These are phyloP conservation scores for Speleostelium caveatum DNA, from an alignment of 78 protist genomes.

Conservation along the genomic window DNA sequence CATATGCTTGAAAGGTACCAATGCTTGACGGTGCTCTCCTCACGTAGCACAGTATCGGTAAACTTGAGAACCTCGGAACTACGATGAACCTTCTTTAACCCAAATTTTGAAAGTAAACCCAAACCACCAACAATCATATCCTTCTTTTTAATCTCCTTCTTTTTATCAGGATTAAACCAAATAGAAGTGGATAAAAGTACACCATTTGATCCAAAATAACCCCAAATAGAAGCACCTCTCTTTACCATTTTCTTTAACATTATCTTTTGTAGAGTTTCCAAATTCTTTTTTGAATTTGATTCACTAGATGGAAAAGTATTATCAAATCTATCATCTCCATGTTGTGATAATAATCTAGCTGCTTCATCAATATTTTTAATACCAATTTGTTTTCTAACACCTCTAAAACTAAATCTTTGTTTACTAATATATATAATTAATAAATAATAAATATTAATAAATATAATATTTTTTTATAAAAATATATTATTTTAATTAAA, in stretches of 20 bases:
- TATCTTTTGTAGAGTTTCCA: not conserved
- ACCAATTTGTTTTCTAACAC: constrained; percentile 46
- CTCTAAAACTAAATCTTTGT: no score
- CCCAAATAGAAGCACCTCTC: constrained; percentile 22
- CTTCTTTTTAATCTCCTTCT: constrained; percentile 20
- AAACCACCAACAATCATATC: constrained; percentile 41
- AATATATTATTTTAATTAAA: no score
- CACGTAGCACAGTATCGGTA: not conserved
- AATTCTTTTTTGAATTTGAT: not conserved
- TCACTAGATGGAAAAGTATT: constrained; percentile 18
- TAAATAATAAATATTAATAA: no score
- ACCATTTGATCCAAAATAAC: constrained; percentile 24
- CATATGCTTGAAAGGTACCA: constrained; percentile 46
- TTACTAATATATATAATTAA: no score
- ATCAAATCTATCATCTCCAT: constrained; percentile 36
- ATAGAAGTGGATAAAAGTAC: not conserved
- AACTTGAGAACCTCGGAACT: constrained; percentile 1
- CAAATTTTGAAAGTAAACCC: constrained; percentile 19
- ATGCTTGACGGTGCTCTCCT: not conserved
- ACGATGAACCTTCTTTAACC: not conserved
- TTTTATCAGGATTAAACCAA: constrained; percentile 42
- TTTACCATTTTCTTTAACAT: constrained; percentile 1
- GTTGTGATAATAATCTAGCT: constrained; percentile 1
- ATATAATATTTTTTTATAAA: no score
- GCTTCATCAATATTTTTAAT: constrained; percentile 31